Conservation (phyloP, 2,329 filamentous ascomycete species). For the Aspergillus ochraceoroseus region DNA sequence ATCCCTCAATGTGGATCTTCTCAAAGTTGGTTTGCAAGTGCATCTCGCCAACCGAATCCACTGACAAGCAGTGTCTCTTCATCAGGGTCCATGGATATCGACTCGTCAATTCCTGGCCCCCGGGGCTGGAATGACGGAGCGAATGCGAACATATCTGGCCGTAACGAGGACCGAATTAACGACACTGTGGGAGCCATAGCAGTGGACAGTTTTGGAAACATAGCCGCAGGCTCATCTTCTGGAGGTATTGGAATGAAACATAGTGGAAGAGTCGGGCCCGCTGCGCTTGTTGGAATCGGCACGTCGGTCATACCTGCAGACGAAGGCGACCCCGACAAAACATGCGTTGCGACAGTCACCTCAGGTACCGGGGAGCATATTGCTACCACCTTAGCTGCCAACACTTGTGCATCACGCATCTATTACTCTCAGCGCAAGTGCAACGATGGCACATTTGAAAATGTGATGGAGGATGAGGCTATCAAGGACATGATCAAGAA, state of each 20-base stretch:
- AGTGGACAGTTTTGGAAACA: slow-evolving; percentile 76
- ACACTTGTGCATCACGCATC: slow-evolving; percentile 77
- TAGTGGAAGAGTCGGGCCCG: slow-evolving; percentile 81
- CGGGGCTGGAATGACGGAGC: slow-evolving; percentile 1
- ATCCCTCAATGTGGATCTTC: background rate
- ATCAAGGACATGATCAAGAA: slow-evolving; percentile 71
- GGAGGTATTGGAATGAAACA: slow-evolving; percentile 99
- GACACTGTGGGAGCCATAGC: slow-evolving; percentile 97
- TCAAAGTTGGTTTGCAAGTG: background rate
- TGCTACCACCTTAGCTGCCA: slow-evolving; percentile 88
- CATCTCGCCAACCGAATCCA: slow-evolving; percentile 5
- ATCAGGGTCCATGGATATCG: slow-evolving; percentile 4
- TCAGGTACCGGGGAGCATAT: slow-evolving; percentile 98
- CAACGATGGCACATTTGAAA: slow-evolving; percentile 56
- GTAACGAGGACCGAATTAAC: slow-evolving; percentile 60
- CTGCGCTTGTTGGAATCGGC: slow-evolving; percentile 85
- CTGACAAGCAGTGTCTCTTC: background rate
- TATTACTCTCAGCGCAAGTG: slow-evolving; percentile 64
- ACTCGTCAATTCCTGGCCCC: background rate
- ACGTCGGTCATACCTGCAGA: slow-evolving; percentile 80
- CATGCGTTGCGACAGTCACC: slow-evolving; percentile 75
- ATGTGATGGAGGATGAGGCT: slow-evolving; percentile 70
- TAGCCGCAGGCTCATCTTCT: slow-evolving; percentile 92
- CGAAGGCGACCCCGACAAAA: slow-evolving; percentile 61
- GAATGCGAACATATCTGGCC: slow-evolving; percentile 1